Conservation (phyloP, 1,284 basidiomycete species). For the Pseudozyma sp. region DNA sequence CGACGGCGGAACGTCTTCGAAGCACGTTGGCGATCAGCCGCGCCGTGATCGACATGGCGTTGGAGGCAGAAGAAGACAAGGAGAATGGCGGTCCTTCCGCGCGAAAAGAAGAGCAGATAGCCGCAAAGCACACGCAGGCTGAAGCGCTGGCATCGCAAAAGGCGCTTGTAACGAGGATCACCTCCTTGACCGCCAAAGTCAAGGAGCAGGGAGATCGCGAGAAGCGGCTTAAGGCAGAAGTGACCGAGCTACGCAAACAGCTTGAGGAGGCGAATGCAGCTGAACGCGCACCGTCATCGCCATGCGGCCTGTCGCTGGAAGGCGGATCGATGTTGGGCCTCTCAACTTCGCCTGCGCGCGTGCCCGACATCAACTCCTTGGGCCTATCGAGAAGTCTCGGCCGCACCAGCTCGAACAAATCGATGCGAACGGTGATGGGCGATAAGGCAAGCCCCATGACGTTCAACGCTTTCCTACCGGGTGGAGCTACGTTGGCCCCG, state of each 20-base stretch:
- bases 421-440: slow-evolving; percentile 12
- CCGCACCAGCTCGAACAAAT: slow-evolving; percentile 19
- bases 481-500: slow-evolving; percentile 24
- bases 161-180: slow-evolving; percentile 22
- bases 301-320: slow-evolving; percentile 15
- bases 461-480: background rate
- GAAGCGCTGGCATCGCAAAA: slow-evolving; percentile 24
- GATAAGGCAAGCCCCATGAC: slow-evolving; percentile 23
- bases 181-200: slow-evolving; percentile 24
- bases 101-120: slow-evolving; percentile 2
- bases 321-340: slow-evolving; percentile 38
- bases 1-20: slow-evolving; percentile 18
- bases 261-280: slow-evolving; percentile 14
- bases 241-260: slow-evolving; percentile 28
- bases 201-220: slow-evolving; percentile 26
- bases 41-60: slow-evolving; percentile 29
- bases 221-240: slow-evolving; percentile 23
- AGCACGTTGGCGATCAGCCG: slow-evolving; percentile 37
- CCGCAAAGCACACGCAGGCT: slow-evolving; percentile 5
- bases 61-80: slow-evolving; percentile 23
- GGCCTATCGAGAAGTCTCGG: slow-evolving; percentile 16
- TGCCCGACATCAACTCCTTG: slow-evolving; percentile 2
- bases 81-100: slow-evolving; percentile 6
- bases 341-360: slow-evolving; percentile 25
- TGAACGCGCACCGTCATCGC: slow-evolving; percentile 23